Conservation (phyloP, 140 eudicot species). For the Senecio squalidus region DNA sequence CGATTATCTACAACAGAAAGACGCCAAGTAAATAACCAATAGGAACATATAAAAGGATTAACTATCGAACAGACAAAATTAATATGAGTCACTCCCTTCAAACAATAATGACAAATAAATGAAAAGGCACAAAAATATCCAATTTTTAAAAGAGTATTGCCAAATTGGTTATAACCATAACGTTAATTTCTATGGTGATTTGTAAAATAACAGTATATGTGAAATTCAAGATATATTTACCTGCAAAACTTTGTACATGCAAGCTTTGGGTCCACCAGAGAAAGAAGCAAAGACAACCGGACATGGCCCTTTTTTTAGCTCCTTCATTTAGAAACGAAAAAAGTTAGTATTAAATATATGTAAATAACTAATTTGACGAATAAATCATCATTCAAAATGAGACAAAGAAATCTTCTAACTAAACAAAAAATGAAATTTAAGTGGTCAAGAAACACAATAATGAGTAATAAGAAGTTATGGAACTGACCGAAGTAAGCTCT, state of each 20-base stretch:
- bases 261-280: conserved; percentile 92
- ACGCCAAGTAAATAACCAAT: too few relatives aligned
- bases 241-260: conserved; percentile 96
- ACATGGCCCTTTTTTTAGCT: conserved; percentile 64
- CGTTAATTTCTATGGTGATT: conserved; percentile 3
- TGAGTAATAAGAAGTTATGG: neutral
- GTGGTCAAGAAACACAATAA: neutral
- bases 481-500: conserved; percentile 63
- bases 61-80: too few relatives aligned
- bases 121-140: too few relatives aligned
- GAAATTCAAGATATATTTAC: conserved; percentile 32
- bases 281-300: conserved; percentile 91
- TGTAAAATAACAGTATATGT: neutral
- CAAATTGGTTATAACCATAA: neutral
- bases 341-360: conserved; percentile 4
- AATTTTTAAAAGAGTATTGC: conserved; percentile 1
- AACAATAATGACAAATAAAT: too few relatives aligned
- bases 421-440: neutral
- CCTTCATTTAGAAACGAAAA: conserved; percentile 41
- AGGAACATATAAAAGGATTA: too few relatives aligned
- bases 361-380: neutral
- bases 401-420: neutral
- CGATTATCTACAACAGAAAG: too few relatives aligned
- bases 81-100: too few relatives aligned
- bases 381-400: neutral